Percentiles rank a stretch among this genome's conserved stretches.
phyloP scores from a whole-genome alignment of 768 basidiomycete genomes.

The Scleroderma citrinum region DNA sequence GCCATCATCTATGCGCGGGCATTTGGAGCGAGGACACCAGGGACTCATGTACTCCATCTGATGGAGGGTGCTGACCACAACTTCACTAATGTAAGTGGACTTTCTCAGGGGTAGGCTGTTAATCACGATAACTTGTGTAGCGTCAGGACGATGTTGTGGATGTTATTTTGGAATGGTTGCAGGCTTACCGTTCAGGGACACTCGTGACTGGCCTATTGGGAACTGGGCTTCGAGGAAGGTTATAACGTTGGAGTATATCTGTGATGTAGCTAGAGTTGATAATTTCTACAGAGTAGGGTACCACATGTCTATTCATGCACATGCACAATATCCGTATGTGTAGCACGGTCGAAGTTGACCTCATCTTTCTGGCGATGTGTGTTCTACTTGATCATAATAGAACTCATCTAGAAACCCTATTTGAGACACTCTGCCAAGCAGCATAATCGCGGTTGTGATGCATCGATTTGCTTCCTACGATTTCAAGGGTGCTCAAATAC shows the following conservation, averaged over 20 bases:
- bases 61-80: slow-evolving; percentile 79
- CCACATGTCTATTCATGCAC: background rate
- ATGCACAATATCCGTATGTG: no score
- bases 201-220: slow-evolving; percentile 61
- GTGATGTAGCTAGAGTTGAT: background rate
- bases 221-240: slow-evolving; percentile 46
- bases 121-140: slow-evolving; percentile 23
- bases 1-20: slow-evolving; percentile 63
- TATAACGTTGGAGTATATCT: slow-evolving; percentile 26
- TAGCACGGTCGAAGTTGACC: no score
- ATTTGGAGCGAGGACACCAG: slow-evolving; percentile 50
- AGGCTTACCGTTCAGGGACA: slow-evolving; percentile 36
- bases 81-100: slow-evolving; percentile 47
- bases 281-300: background rate
- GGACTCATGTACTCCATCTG: slow-evolving; percentile 65
- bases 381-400: no score
- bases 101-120: background rate
- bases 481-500: no score
- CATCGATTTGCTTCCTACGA: no score
- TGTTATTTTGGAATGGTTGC: slow-evolving; percentile 66
- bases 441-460: no score
- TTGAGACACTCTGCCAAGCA: no score
- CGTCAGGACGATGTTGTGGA: slow-evolving; percentile 63
- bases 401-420: no score
- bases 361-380: no score